A percentile compares a stretch with the other conserved stretches of the same genome.
phyloP scores from a whole-genome alignment of 1,139 yeast genomes.

The Debaryomyces sp. region DNA sequence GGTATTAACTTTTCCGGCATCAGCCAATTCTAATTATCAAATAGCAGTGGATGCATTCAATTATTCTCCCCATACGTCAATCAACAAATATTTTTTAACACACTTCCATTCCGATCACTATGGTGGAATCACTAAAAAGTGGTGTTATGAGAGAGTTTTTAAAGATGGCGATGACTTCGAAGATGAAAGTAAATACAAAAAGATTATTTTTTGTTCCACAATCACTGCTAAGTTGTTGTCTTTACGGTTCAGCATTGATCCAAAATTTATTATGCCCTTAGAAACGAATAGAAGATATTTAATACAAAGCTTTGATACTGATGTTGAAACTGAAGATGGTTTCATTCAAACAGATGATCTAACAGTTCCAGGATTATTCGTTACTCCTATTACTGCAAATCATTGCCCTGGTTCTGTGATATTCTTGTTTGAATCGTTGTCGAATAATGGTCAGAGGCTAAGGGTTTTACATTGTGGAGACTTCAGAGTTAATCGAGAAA shows the following conservation, averaged over 20 bases:
- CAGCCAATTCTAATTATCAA: conserved; percentile 21
- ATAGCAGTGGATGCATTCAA: conserved; percentile 74
- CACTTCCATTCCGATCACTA: conserved; percentile 96
- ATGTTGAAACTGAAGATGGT: conserved; percentile 14
- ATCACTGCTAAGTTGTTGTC: conserved; percentile 64
- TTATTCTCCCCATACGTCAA: conserved; percentile 48
- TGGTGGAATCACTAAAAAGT: conserved; percentile 76
- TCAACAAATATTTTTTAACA: conserved; percentile 60
- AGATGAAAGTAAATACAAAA: conserved; percentile 44
- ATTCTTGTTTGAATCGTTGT: conserved; percentile 64
- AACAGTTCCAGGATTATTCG: conserved; percentile 50
- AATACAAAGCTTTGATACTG: conserved; percentile 22
- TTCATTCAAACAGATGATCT: conserved; percentile 15
- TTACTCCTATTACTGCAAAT: conserved; percentile 77
- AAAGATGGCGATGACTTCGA: conserved; percentile 27
- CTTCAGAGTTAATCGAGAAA: conserved; percentile 66
- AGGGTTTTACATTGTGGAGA: conserved; percentile 86
- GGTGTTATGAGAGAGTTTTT: conserved; percentile 57
- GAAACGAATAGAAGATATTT: conserved; percentile 44
- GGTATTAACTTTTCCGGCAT: conserved; percentile 44
- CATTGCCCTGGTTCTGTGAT: conserved; percentile 96
- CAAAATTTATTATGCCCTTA: conserved; percentile 51
- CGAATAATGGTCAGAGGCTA: conserved; percentile 25
- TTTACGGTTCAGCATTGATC: conserved; percentile 56
- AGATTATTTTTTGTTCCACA: conserved; percentile 65